These are phyloP conservation scores for Colletotrichum sp. DNA, from an alignment of 2,329 filamentous ascomycete genomes.

Conservation along the genomic window DNA sequence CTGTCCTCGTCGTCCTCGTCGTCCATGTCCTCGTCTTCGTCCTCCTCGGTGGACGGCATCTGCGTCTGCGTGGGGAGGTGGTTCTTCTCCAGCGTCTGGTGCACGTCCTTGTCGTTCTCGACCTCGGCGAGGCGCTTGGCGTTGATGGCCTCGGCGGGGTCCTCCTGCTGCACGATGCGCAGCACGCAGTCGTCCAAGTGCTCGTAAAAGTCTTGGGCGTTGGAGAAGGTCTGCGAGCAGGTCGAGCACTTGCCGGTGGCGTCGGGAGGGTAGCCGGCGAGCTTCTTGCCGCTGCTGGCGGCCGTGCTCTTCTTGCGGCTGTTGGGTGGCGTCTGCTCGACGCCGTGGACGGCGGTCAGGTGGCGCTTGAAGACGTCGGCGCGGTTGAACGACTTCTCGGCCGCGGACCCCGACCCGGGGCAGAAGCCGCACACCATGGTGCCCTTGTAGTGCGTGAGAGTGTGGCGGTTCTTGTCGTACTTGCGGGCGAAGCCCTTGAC, in stretches of 20 bases:
- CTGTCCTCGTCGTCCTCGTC: conserved; percentile 57
- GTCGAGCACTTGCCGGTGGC: conserved; percentile 95
- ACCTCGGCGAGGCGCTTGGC: conserved; percentile 69
- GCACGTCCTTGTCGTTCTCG: conserved; percentile 66
- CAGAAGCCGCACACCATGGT: conserved; percentile 98
- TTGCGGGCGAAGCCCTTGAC: conserved; percentile 91
- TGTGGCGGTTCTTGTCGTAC: conserved; percentile 96
- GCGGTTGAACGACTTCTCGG: conserved; percentile 94
- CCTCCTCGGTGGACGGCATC: conserved; percentile 33
- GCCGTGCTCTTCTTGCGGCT: conserved; percentile 73
- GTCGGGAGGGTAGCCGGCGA: conserved; percentile 74
- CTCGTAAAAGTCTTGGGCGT: conserved; percentile 98
- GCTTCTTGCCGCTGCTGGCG: conserved; percentile 62
- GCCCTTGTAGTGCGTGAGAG: conserved; percentile 93
- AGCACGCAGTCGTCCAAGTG: conserved; percentile 83
- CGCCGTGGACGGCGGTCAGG: conserved; percentile 86
- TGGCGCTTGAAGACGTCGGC: conserved; percentile 97
- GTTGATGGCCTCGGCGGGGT: conserved; percentile 72
- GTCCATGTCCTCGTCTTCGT: conserved; percentile 56
- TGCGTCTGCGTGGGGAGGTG: conserved; percentile 55
- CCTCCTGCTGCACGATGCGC: conserved; percentile 74
- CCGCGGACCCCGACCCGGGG: conserved; percentile 83
- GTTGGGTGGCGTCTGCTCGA: conserved; percentile 92
- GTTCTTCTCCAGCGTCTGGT: conserved; percentile 69
- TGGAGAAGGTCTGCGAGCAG: conserved; percentile 88